Base-by-base conservation (phyloP, 441 rosid genomes). In the Populus hybrid region DNA sequence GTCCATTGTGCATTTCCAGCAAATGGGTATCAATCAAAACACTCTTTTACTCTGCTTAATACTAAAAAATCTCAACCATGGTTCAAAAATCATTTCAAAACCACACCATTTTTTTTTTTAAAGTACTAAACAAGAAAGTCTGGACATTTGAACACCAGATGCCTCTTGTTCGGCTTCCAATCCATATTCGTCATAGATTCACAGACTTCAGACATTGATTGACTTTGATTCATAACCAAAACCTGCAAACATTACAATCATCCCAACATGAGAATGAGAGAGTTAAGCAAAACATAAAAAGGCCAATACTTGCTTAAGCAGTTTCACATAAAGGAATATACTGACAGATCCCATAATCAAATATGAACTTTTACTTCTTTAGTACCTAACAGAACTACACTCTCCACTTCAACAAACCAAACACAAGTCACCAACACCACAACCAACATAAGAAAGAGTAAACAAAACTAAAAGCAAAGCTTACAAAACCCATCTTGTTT, bases 141-240 rank as follows among this genome's bases (percentile, higher is more conserved):
- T 6, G 5, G 24, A 77, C 75, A 63, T 64, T 69, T 71, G 38
- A 61, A 69, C 29, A 38, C 28, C 21, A 77, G 69, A 12, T 38
- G 75, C 74, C 72, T 75, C 78, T 45, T 68, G 20, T 71, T 77
- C 42, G 26, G n/a, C 75, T 72, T 77, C 42, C 45, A 73, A 64
- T 69, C 70, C 64, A 71, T 77, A 31, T 71, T 40, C 42, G 14
- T 74, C 1, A 23, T 38, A 2, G 40, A 61, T 45, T 77, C 75
- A 35, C 36, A 76, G 73, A 53, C 74, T 63, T 63, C 29, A 64
- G 50, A 42, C 64, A 77, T 26, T 26, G 69, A 61, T 69, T 69
- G 73, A 14, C 64, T 71, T 65, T 20, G 42, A 77, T 77, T 28
- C 29, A 12, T 24, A 64, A 77, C 63, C 29, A 45, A 64, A 61